A percentile compares a stretch with the other conserved stretches of the same genome.
phyloP scores from a whole-genome alignment of 2,329 filamentous ascomycete genomes.

The Colletotrichum chlorophyti region DNA sequence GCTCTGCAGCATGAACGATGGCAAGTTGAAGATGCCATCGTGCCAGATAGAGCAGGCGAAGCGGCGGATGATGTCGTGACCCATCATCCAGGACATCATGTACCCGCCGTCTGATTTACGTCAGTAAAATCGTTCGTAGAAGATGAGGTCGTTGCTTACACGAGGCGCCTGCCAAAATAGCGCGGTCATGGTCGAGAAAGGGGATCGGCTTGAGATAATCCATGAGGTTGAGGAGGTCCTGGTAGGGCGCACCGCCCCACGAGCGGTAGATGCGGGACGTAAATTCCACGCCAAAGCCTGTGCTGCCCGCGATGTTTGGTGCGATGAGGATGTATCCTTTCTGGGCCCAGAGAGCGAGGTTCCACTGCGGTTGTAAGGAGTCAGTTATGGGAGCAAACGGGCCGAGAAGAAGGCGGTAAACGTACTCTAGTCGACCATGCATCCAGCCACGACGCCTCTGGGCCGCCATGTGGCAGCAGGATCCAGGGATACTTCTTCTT shows the following conservation, averaged over 20 bases:
- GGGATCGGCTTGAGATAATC: constrained; percentile 56
- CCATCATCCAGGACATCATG: constrained; percentile 66
- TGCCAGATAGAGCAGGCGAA: constrained; percentile 51
- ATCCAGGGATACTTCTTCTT: constrained; percentile 45
- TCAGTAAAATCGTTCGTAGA: too few species aligned
- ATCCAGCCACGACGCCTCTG: constrained; percentile 58
- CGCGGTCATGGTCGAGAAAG: constrained; percentile 60
- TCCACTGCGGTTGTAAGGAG: constrained; percentile 47
- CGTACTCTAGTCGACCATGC: constrained; percentile 54
- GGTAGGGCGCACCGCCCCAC: constrained; percentile 62
- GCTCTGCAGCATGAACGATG: constrained; percentile 35
- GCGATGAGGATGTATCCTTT: constrained; percentile 67
- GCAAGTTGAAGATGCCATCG: constrained; percentile 49
- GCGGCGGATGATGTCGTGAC: constrained; percentile 56
- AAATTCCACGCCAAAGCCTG: constrained; percentile 57
- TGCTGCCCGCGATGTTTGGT: constrained; percentile 65
- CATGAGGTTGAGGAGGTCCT: constrained; percentile 62
- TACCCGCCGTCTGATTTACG: too few species aligned
- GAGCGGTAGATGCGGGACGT: constrained; percentile 49
- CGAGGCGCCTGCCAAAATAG: constrained; percentile 58
- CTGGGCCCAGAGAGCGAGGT: constrained; percentile 62
- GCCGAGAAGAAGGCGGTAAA: neutral
- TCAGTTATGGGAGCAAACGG: neutral
- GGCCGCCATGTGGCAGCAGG: constrained; percentile 45
- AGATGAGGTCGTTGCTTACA: too few species aligned